A percentile compares a stretch with the other conserved stretches of the same genome.
Conservation (phyloP, 192 early-diverging fungal species). For the Borealophlyctis nickersoniae region DNA sequence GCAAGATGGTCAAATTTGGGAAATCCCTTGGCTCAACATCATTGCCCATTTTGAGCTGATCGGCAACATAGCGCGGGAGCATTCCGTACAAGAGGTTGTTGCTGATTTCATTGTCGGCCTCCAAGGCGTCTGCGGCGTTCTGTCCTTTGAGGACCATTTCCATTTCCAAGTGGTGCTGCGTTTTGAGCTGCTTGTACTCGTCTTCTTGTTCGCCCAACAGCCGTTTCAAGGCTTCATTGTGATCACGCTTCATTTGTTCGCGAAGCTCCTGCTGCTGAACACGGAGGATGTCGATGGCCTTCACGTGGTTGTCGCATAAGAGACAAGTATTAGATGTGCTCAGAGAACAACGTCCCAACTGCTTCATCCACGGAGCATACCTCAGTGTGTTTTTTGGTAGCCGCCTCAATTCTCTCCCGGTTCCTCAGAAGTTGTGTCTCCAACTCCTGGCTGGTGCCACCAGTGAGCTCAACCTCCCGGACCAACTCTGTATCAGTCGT, state of each 20-base stretch:
- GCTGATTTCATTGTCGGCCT: conserved; percentile 41
- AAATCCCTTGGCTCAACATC: conserved; percentile 37
- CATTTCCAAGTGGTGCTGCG: conserved; percentile 45
- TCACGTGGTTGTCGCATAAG: neutral
- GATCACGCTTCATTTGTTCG: conserved; percentile 16
- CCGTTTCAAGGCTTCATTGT: conserved; percentile 5
- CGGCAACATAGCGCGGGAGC: conserved; percentile 48
- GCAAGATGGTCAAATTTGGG: conserved; percentile 36
- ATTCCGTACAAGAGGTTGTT: conserved; percentile 44
- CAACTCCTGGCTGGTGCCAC: conserved; percentile 11
- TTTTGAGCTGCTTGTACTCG: conserved; percentile 35
- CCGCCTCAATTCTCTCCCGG: conserved; percentile 1
- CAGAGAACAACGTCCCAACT: neutral
- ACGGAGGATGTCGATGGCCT: conserved; percentile 17
- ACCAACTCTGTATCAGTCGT: conserved; percentile 13
- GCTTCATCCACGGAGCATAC: neutral
- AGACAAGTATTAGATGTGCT: neutral
- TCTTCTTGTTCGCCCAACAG: conserved; percentile 22
- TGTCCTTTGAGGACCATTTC: conserved; percentile 36
- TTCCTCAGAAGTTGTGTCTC: conserved; percentile 13
- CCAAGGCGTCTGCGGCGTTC: conserved; percentile 32
- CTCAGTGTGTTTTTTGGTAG: conserved; percentile 12
- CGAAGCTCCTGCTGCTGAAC: conserved; percentile 29
- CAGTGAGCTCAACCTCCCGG: neutral
- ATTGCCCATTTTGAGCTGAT: conserved; percentile 41